phyloP scores from a whole-genome alignment of 441 rosid species.

The Populus hybrid region DNA sequence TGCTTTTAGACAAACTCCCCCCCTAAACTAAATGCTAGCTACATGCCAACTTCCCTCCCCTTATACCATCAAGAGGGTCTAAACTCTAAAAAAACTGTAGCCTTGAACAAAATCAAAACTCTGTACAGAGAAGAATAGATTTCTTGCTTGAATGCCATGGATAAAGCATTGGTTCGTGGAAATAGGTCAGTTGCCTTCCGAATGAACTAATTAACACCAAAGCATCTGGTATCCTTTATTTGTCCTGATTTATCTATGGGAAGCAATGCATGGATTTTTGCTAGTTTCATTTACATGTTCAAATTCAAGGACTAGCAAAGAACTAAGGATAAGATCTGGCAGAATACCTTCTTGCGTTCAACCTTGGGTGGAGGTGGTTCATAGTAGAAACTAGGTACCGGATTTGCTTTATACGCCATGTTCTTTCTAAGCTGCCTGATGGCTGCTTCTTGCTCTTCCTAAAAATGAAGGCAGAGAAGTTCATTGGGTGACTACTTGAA shows the following conservation, averaged over 20 bases:
- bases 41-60: not conserved
- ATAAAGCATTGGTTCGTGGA: not conserved
- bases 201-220: not conserved
- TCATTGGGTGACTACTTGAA: not conserved
- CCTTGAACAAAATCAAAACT: slow-evolving; percentile 1
- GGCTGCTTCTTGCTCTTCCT: slow-evolving; percentile 99
- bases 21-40: not conserved
- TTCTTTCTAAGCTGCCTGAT: slow-evolving; percentile 84
- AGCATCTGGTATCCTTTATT: not conserved
- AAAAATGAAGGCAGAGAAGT: slow-evolving; percentile 8
- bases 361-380: slow-evolving; percentile 82
- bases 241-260: not conserved
- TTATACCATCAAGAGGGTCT: not conserved
- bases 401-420: slow-evolving; percentile 84
- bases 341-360: slow-evolving; percentile 81
- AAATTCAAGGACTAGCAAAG: not conserved
- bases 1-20: not conserved
- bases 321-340: slow-evolving; percentile 1
- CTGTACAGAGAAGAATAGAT: not conserved
- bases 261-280: not conserved
- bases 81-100: not conserved
- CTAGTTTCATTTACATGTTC: not conserved
- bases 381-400: slow-evolving; percentile 92
- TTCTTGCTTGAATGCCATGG: not conserved
- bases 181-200: not conserved